Percentiles rank a stretch among this genome's conserved stretches.
Conservation (phyloP, 1,284 basidiomycete genomes). For the Ustilago tritici region DNA sequence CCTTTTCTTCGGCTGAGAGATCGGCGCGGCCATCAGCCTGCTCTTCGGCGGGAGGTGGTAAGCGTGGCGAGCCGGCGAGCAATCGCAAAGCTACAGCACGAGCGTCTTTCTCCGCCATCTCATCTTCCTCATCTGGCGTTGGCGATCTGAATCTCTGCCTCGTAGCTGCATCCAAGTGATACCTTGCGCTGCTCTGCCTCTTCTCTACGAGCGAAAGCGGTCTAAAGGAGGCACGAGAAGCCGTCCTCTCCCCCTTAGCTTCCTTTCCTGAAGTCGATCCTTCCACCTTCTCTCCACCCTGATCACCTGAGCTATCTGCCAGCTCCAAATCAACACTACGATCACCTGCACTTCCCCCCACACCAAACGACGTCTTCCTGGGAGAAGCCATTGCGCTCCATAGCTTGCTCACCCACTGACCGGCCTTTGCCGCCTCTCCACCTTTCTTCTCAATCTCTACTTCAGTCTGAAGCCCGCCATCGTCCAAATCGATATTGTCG, state of each 20-base stretch:
- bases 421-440: constrained; percentile 15
- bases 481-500: constrained; percentile 48
- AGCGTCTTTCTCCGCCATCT: constrained; percentile 44
- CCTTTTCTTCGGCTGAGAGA: constrained; percentile 40
- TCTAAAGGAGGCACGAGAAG: constrained; percentile 30
- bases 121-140: constrained; percentile 39
- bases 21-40: constrained; percentile 20
- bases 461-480: constrained; percentile 14
- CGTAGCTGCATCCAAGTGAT: constrained; percentile 18
- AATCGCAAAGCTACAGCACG: constrained; percentile 40
- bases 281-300: constrained; percentile 6
- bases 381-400: constrained; percentile 42
- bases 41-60: constrained; percentile 11
- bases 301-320: constrained; percentile 15
- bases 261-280: neutral
- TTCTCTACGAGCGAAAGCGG: constrained; percentile 46
- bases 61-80: constrained; percentile 30
- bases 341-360: constrained; percentile 15
- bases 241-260: constrained; percentile 15
- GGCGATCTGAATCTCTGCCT: constrained; percentile 34
- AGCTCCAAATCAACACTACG: constrained; percentile 39
- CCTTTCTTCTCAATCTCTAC: constrained; percentile 22
- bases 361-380: constrained; percentile 19
- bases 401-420: constrained; percentile 47
- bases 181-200: constrained; percentile 34